phyloP scores from a whole-genome alignment of 139 green algal species.

The Micractinium conductrix region DNA sequence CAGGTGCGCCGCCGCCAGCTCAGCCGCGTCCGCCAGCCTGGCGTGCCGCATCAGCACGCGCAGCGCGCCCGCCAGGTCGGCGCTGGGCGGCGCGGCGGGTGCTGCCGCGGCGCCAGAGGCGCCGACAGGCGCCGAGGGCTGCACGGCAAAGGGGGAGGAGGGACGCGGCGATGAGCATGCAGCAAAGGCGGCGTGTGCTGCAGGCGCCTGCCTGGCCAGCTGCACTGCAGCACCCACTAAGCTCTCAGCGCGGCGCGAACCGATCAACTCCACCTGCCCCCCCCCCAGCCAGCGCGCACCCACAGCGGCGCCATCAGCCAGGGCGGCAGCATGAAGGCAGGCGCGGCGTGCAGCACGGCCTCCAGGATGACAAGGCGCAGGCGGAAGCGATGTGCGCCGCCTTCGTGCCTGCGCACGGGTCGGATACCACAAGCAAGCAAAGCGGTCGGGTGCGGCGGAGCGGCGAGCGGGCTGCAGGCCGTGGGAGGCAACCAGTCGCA shows the following conservation, averaged over 20 bases:
- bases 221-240: not conserved
- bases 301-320: constrained; percentile 50
- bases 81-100: not conserved
- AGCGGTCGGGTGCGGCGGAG: not conserved
- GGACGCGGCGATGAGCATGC: not conserved
- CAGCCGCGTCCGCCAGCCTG: constrained; percentile 44
- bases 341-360: constrained; percentile 30
- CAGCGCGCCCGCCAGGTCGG: constrained; percentile 51
- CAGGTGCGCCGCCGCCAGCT: constrained; percentile 42
- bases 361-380: constrained; percentile 46
- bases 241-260: not conserved
- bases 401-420: not conserved
- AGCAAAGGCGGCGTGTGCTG: not conserved
- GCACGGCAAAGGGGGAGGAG: not conserved
- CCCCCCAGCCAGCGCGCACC: not conserved
- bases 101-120: not conserved
- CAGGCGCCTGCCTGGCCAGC: not conserved
- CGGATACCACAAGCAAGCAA: not conserved
- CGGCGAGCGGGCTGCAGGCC: no score
- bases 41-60: constrained; percentile 46
- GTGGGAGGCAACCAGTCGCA: not conserved
- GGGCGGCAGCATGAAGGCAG: constrained; percentile 18
- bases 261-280: not conserved
- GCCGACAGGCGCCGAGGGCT: not conserved
- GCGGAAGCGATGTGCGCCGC: not conserved